Evolutionary conservation across 768 basidiomycete genomes (phyloP).

Genomic region (Hortiboletus flavorubellus): DNA sequence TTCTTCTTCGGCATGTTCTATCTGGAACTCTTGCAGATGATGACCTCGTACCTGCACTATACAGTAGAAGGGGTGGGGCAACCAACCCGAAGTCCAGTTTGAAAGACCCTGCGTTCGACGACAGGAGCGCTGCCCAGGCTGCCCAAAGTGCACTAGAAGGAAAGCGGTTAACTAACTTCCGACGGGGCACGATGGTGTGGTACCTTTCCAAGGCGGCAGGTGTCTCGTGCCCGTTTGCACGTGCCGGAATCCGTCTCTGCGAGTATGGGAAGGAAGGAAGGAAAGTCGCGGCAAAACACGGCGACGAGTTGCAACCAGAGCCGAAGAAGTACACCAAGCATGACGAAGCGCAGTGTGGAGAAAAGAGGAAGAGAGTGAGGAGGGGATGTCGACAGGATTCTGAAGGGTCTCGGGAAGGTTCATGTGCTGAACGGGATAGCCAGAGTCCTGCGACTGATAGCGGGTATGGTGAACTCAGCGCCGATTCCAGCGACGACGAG

Average conservation of each 20-base stretch:
- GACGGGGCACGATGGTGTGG: constrained; percentile 78
- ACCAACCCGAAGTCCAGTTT: constrained; percentile 33
- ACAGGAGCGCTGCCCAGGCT: constrained; percentile 23
- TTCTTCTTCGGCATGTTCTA: constrained; percentile 67
- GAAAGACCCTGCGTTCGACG: constrained; percentile 19
- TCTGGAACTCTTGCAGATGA: constrained; percentile 74
- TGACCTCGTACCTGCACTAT: constrained; percentile 65
- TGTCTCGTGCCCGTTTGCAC: constrained; percentile 70
- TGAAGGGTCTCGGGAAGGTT: constrained; percentile 10
- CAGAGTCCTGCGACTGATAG: constrained; percentile 26
- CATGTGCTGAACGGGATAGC: constrained; percentile 10
- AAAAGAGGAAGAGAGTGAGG: constrained; percentile 43
- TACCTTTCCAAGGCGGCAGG: constrained; percentile 75
- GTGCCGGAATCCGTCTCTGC: constrained; percentile 68
- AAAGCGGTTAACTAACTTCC: constrained; percentile 62
- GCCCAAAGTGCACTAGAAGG: constrained; percentile 12
- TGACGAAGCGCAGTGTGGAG: constrained; percentile 40
- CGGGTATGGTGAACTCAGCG: constrained; percentile 22
- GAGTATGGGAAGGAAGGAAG: constrained; percentile 59
- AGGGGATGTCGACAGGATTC: constrained; percentile 30
- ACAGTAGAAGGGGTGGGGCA: constrained; percentile 69
- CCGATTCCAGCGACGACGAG: constrained; percentile 33
- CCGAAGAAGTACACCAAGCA: constrained; percentile 42
- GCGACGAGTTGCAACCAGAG: constrained; percentile 31
- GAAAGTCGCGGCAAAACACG: constrained; percentile 23